Base-by-base conservation (phyloP, 192 early-diverging fungal species). In the Rhizoclosmatium globosum region DNA sequence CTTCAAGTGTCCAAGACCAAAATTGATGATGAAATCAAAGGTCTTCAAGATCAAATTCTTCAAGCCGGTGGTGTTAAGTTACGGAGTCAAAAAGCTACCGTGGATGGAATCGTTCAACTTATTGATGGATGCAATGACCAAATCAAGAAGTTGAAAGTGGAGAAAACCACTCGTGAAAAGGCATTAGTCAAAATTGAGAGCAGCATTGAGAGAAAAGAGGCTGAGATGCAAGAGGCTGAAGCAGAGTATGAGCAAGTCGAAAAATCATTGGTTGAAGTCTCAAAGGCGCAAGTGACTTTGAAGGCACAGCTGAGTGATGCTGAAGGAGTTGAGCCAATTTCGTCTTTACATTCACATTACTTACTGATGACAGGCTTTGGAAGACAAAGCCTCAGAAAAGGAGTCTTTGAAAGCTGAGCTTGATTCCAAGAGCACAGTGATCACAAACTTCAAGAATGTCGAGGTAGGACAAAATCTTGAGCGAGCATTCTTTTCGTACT, bases 51-150 rank as follows among this genome's bases (percentile, higher is more conserved):
- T 48, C 89, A 95, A 73, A 97, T 99, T 71, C 85, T 98, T 82
- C 90, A 97, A 77, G 93, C 90, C 46, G 98, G 98, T 71, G 97
- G 95, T 53, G 92, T 94, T 64, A 89, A 92, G 80, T 83, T 99
- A 44, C 89, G 97, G 59, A 82, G 89, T 3, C 97, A 99, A 83
- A 95, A 94, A 65, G 88, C 92, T 56, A 93, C 91, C 39, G 94
- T 96, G 9, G 94, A 97, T 66, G 90, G 91, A 17, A 79, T 98
- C 56, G 82, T 85, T 39, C 92, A 96, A 57, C 91, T 93, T 66
- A 94, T 98, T 67, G 91, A 89, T 60, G 82, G 82, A 0, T 74
- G 89, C 3, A 88, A 91, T 64, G 89, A 93, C 31, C 87, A 89
- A 68, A 85, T 94, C 7, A 94, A 93, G 2, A 94, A 94, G 62